A percentile compares a stretch with the other conserved stretches of the same genome.
Evolutionary conservation across 139 green algal species (phyloP).

Genomic region (Chlamydomonas sphaeroides): DNA sequence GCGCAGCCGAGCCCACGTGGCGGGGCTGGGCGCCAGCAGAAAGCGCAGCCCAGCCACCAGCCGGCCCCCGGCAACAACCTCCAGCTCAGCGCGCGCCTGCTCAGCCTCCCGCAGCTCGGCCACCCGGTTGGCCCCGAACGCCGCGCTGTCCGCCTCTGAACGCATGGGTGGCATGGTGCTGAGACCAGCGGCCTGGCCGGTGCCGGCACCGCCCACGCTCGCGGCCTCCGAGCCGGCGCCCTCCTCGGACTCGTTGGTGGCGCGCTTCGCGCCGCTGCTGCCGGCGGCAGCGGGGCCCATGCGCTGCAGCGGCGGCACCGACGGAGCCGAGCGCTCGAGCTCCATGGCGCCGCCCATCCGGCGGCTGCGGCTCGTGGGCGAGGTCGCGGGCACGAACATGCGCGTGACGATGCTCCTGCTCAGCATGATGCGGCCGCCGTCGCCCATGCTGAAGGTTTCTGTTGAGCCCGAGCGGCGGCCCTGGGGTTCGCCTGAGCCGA

Average conservation of each 20-base stretch:
- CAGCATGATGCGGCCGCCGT: background rate
- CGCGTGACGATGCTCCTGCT: background rate
- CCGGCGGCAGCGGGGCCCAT: too few relatives aligned
- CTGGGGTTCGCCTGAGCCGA: too few relatives aligned
- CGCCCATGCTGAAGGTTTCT: too few relatives aligned
- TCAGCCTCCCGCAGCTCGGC: slow-evolving; percentile 11
- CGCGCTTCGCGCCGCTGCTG: background rate
- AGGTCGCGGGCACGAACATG: background rate
- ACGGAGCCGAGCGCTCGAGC: too few relatives aligned
- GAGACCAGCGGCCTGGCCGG: background rate
- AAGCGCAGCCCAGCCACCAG: slow-evolving; percentile 11
- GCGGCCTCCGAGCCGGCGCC: too few relatives aligned
- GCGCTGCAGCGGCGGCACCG: too few relatives aligned
- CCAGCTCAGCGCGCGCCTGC: slow-evolving; percentile 20
- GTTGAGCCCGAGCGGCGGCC: too few relatives aligned
- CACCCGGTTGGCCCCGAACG: slow-evolving; percentile 5
- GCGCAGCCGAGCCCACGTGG: slow-evolving; percentile 17
- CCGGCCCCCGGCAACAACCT: background rate
- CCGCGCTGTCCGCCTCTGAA: slow-evolving; percentile 21
- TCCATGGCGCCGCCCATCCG: background rate
- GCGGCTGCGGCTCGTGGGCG: too few relatives aligned
- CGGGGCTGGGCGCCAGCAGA: slow-evolving; percentile 10
- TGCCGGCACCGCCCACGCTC: background rate
- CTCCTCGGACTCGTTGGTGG: too few relatives aligned
- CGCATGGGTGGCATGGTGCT: slow-evolving; percentile 28